Percentiles rank a stretch among this genome's conserved stretches.
Conservation (phyloP, 2,329 filamentous ascomycete species). For the Ascosphaera acerosa region DNA sequence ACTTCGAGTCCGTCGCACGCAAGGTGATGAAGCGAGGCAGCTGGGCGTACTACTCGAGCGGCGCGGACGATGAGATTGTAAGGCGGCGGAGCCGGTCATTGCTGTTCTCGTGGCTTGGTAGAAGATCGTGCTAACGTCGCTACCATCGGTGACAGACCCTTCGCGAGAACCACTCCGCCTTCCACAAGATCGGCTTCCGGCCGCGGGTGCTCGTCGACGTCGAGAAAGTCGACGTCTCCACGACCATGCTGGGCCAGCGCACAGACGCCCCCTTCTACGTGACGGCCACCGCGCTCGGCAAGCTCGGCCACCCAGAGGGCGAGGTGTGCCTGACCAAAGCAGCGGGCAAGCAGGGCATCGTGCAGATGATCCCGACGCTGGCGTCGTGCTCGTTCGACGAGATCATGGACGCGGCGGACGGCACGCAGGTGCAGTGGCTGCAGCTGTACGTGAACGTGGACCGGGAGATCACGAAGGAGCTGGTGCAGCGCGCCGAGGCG, state of each 20-base stretch:
- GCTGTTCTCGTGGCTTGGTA: neutral
- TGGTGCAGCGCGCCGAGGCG: constrained; percentile 73
- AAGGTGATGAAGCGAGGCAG: constrained; percentile 85
- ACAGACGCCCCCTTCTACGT: constrained; percentile 81
- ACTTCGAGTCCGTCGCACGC: constrained; percentile 85
- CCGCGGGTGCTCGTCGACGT: constrained; percentile 76
- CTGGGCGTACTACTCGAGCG: constrained; percentile 95
- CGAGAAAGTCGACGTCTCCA: constrained; percentile 60
- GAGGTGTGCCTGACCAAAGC: constrained; percentile 77
- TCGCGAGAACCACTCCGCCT: constrained; percentile 85
- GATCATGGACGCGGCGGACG: constrained; percentile 61
- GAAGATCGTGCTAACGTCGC: constrained; percentile 4
- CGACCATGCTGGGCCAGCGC: constrained; percentile 80
- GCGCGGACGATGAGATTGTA: constrained; percentile 71
- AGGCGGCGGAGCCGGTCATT: constrained; percentile 10
- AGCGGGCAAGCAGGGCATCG: constrained; percentile 60
- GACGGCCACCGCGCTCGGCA: constrained; percentile 83
- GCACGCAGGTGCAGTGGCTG: constrained; percentile 78
- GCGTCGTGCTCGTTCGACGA: constrained; percentile 96
- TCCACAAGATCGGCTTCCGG: constrained; percentile 94
- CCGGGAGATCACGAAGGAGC: constrained; percentile 65
- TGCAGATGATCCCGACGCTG: constrained; percentile 96
- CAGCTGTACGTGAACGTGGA: constrained; percentile 97
- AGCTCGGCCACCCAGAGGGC: constrained; percentile 79
- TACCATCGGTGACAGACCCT: constrained; percentile 35